These are phyloP conservation scores for Tirmania nivea DNA, from an alignment of 495 filamentous ascomycete genomes.

Conservation along the genomic window DNA sequence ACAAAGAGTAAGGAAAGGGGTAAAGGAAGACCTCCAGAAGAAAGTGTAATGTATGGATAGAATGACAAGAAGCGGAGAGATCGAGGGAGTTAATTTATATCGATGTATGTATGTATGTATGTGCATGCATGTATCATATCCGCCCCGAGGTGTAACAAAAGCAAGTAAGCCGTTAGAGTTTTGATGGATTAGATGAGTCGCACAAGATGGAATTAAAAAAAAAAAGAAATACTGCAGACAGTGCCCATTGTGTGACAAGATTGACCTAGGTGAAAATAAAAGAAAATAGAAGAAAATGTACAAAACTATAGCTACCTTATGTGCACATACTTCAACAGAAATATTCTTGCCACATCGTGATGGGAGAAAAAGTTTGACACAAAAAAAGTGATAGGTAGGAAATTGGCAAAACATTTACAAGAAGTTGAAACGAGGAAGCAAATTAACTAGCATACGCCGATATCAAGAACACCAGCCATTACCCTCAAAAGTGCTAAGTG, in stretches of 20 bases:
- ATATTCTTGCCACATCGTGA: too few relatives aligned
- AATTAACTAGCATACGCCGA: not conserved
- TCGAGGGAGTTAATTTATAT: not conserved
- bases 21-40: not conserved
- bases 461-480: too few relatives aligned
- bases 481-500: too few relatives aligned
- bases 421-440: not conserved
- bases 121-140: not conserved
- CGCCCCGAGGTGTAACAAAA: not conserved
- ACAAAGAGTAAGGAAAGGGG: not conserved
- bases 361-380: not conserved
- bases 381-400: not conserved
- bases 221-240: not conserved
- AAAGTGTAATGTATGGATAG: not conserved
- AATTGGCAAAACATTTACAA: not conserved
- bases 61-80: not conserved
- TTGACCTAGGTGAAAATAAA: not conserved
- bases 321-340: too few relatives aligned
- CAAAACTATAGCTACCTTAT: not conserved
- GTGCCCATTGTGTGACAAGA: too few relatives aligned
- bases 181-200: not conserved
- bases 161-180: not conserved
- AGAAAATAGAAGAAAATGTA: not conserved
- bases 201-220: not conserved
- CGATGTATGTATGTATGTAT: not conserved